These are phyloP conservation scores for Drosera capensis DNA, from an alignment of 148 eudicot genomes.

Conservation along the genomic window DNA sequence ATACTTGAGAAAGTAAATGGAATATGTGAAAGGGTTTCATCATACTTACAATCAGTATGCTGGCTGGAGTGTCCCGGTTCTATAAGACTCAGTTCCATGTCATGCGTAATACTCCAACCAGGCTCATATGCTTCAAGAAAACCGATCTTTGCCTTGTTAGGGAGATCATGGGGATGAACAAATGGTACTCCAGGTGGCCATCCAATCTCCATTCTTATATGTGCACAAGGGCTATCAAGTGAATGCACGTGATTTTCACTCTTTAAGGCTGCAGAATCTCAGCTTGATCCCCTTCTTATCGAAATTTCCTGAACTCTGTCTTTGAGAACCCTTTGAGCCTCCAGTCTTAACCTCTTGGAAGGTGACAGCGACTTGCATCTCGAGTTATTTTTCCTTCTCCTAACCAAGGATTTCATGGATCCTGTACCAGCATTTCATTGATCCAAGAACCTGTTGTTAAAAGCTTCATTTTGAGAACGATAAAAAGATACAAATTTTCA, in stretches of 20 bases:
- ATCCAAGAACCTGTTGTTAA: constrained; percentile 79
- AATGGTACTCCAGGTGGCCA: constrained; percentile 99
- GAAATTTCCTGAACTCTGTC: constrained; percentile 99
- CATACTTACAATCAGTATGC: constrained; percentile 48
- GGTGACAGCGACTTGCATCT: constrained; percentile 90
- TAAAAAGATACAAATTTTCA: constrained; percentile 9
- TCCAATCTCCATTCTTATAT: constrained; percentile 80
- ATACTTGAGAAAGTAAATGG: constrained; percentile 5
- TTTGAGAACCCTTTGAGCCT: constrained; percentile 95
- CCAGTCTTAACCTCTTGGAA: constrained; percentile 87
- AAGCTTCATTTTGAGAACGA: constrained; percentile 46
- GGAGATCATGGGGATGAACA: constrained; percentile 99
- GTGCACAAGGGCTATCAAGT: constrained; percentile 81
- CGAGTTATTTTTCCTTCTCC: constrained; percentile 48
- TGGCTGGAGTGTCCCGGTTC: constrained; percentile 64
- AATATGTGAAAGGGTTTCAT: too few relatives aligned
- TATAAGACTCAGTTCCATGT: constrained; percentile 64
- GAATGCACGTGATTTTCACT: constrained; percentile 78
- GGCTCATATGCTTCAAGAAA: constrained; percentile 98
- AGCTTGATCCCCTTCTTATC: constrained; percentile 94
- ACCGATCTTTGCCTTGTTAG: constrained; percentile 94
- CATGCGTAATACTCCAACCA: constrained; percentile 91
- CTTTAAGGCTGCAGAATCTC: constrained; percentile 82
- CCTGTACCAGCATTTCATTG: constrained; percentile 92
- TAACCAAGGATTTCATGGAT: constrained; percentile 53